A percentile compares a stretch with the other conserved stretches of the same genome.
phyloP scores from a whole-genome alignment of 352 stramenopile species.

The Globisporangium sylvaticum region DNA sequence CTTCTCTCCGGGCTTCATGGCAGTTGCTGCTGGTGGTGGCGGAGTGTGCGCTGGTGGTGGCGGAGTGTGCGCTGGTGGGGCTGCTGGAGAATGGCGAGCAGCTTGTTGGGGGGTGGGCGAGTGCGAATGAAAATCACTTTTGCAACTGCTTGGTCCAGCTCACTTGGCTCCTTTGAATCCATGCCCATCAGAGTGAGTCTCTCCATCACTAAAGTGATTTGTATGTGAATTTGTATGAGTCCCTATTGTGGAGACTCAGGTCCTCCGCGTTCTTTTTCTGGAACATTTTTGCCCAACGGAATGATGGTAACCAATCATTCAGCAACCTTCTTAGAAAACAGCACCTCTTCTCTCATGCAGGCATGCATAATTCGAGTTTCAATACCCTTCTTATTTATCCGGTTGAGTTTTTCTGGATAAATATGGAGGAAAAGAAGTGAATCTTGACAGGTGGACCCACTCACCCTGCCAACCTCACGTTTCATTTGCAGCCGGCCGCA shows the following conservation, averaged over 20 bases:
- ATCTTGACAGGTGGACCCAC: not conserved
- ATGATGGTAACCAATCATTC: not conserved
- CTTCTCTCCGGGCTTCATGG: constrained; percentile 12
- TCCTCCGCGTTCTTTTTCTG: not conserved
- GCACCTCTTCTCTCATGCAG: not conserved
- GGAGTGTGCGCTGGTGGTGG: not conserved
- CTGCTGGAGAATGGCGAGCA: not conserved
- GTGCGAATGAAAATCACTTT: not conserved
- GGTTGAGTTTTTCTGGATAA: too few species aligned
- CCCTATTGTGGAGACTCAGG: not conserved
- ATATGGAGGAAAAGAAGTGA: too few species aligned
- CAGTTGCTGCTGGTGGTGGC: not conserved
- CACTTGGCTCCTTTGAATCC: not conserved
- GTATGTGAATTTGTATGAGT: not conserved
- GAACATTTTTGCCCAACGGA: too few species aligned
- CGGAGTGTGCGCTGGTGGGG: not conserved
- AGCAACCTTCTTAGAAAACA: not conserved
- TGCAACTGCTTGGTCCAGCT: not conserved
- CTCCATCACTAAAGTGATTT: constrained; percentile 2
- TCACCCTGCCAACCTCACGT: not conserved
- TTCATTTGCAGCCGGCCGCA: not conserved
- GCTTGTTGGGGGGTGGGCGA: not conserved
- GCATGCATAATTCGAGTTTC: too few species aligned
- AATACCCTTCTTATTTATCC: not conserved
- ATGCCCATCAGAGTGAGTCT: too few species aligned